Base-by-base conservation (phyloP, 148 eudicot genomes). In the Camellia japonica region DNA sequence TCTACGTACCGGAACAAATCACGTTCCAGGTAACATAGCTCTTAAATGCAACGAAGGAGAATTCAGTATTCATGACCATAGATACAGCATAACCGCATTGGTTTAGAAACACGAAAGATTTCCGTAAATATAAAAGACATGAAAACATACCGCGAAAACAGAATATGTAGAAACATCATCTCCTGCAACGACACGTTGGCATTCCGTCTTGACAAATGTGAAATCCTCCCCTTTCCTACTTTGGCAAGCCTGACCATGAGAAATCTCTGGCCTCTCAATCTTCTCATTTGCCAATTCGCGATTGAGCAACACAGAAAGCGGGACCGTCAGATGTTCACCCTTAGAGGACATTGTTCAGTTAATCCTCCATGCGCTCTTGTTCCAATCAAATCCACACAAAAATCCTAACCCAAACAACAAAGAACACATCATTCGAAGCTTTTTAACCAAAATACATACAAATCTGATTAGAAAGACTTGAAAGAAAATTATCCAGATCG, bases 191-290 rank as follows among this genome's bases (percentile, higher is more conserved):
- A 87, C 83, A 7, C 98, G 93, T 79, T 97, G 90, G 76, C 99
- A 94, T 84, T 94, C 98, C 0, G 95, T 84, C 87, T 97, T 92
- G 75, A 92, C 52, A 72, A 94, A 86, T 16, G 95, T 92, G 68
- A 90, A 92, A 73, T 97, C 99, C 80, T 97, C 99, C 68, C 98
- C 99, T 84, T 97, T 97, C 81, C 92, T 97, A 82, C 93, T 91
- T 84, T 97, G 99, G 71, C 74, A 85, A 19, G 90, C 90, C 83
- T 92, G 94, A 74, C 98, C 99, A 82, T 88, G 88, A 10, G 49
- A 78, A 73, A 91, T 80, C 75, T 91, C 97, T 0, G 98, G 95
- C 78, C 85, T 91, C 54, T 97, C 99, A 47, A 89, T 81, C 83
- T 88, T 94, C 88, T 97, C 99, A 70, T 86, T 93, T 11, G 91